Evolutionary conservation across 345 rosid species (phyloP), one percentile per base, ranked within the genome.

Genomic region (Stellera chamaejasme): DNA sequence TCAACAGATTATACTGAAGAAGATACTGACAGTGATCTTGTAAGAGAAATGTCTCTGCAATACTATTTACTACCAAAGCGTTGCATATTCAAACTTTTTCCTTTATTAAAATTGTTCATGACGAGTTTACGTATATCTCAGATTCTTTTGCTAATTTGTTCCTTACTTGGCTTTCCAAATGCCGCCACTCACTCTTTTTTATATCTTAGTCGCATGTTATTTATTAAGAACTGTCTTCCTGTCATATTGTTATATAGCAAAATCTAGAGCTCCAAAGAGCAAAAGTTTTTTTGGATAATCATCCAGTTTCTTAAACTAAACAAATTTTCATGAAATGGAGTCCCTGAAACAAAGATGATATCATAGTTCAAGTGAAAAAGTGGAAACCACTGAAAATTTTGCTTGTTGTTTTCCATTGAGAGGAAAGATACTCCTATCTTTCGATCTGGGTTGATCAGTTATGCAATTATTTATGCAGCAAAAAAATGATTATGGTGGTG

Each of bases 1-100:
- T 66, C 68, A 64, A 72, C 71, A 69, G 75, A 79, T 53, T 65
- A 67, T 62, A 67, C 56, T 46, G 80, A 74, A 64, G 94, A 77
- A 55, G 75, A 69, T 15, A 26, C 69, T 50, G 43, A 67, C 59
- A 67, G 62, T 55, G 75, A 79, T 67, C 61, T 57, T 68, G 99
- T 89, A 84, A 78, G 84, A 56, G 64, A 62, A 67, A 43, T 50
- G 56, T 64, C 58, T 62, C 60, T 46, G 51, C 56, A 47, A 41
- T 44, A 52, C 42, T 27, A 23, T 60, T 59, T 15, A 43, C 54
- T 32, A 5, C 39, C 39, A 5, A 5, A 32, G 5, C 3, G 9
- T 47, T 60, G 26, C 43, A 36, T 52, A 15, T 55, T 53, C 60
- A 56, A 55, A 26, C 50, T 73, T 65, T n/a, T 0, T 54, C 62